phyloP scores from a whole-genome alignment of 2,329 filamentous ascomycete species.

The Ophiostoma australiae region DNA sequence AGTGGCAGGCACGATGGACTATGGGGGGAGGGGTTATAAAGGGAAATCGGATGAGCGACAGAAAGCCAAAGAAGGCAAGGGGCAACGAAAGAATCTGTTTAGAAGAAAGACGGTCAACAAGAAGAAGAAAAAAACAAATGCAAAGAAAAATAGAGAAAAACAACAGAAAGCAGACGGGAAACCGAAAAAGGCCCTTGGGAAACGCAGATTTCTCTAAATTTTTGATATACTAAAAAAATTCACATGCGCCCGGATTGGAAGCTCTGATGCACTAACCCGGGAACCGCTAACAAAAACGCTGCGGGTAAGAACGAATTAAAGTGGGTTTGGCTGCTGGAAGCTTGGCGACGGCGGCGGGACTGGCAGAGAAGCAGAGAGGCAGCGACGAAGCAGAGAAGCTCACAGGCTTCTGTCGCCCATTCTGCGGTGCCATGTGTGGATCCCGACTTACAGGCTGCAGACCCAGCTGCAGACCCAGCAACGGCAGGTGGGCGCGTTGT shows the following conservation, averaged over 20 bases:
- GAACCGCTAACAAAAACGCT: not conserved
- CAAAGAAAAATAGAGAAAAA: not conserved
- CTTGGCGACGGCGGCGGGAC: not conserved
- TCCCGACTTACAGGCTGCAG: not conserved
- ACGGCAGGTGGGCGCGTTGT: not conserved
- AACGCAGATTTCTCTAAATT: not conserved
- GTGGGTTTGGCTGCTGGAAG: not conserved
- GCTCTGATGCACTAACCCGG: constrained; percentile 6
- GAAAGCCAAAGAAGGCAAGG: constrained; percentile 5
- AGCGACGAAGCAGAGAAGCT: not conserved
- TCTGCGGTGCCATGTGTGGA: not conserved
- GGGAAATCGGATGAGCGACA: not conserved
- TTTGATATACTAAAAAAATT: constrained; percentile 19
- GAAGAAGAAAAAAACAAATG: constrained; percentile 8
- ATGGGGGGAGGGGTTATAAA: not conserved
- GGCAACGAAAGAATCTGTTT: not conserved
- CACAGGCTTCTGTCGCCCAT: not conserved
- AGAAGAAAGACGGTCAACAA: constrained; percentile 11
- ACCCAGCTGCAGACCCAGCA: not conserved
- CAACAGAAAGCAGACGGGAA: not conserved
- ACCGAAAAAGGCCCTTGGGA: not conserved
- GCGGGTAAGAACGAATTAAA: constrained; percentile 4
- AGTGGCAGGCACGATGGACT: not conserved
- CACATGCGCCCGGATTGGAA: constrained; percentile 17
- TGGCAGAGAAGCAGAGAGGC: not conserved